A percentile compares a stretch with the other conserved stretches of the same genome.
phyloP scores from a whole-genome alignment of 2,329 filamentous ascomycete genomes.

The Akanthomyces muscarius region DNA sequence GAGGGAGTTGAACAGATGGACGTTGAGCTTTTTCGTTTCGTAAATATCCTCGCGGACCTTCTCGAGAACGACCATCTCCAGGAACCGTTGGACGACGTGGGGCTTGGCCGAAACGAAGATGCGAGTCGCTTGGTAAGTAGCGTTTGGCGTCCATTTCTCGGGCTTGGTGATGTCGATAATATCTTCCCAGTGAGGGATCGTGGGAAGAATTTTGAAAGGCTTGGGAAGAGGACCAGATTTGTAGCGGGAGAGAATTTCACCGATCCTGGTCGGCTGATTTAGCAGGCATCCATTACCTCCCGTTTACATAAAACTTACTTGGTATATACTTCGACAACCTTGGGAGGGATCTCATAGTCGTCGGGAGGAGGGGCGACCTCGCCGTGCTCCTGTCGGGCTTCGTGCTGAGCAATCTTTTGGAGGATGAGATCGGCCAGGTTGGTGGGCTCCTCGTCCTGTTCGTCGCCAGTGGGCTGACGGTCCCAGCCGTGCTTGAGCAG shows the following conservation, averaged over 20 bases:
- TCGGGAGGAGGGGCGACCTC: conserved; percentile 54
- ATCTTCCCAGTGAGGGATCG: conserved; percentile 85
- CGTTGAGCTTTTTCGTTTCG: conserved; percentile 90
- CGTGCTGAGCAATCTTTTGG: conserved; percentile 88
- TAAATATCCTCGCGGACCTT: conserved; percentile 90
- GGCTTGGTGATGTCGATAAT: conserved; percentile 82
- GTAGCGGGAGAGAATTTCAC: conserved; percentile 83
- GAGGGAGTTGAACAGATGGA: conserved; percentile 87
- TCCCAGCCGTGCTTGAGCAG: conserved; percentile 65
- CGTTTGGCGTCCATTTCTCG: conserved; percentile 67
- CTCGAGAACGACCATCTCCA: conserved; percentile 82
- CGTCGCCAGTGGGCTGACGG: conserved; percentile 38
- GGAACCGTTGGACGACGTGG: conserved; percentile 74
- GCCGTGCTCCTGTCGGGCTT: conserved; percentile 57
- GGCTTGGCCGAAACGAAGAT: conserved; percentile 89
- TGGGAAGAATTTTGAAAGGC: conserved; percentile 94
- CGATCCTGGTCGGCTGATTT: conserved; percentile 53
- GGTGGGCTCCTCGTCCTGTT: conserved; percentile 53
- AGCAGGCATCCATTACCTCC: conserved; percentile 18
- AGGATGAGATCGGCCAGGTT: conserved; percentile 92
- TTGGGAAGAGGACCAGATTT: conserved; percentile 96
- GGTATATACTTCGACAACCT: conserved; percentile 90
- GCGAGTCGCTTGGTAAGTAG: conserved; percentile 82
- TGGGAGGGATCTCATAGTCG: conserved; percentile 80
- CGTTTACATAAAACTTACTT: conserved; percentile 52